Evolutionary conservation across 805 yeast genomes (phyloP), one percentile per base, ranked within the genome.

Genomic region (Pichia kluyveri): DNA sequence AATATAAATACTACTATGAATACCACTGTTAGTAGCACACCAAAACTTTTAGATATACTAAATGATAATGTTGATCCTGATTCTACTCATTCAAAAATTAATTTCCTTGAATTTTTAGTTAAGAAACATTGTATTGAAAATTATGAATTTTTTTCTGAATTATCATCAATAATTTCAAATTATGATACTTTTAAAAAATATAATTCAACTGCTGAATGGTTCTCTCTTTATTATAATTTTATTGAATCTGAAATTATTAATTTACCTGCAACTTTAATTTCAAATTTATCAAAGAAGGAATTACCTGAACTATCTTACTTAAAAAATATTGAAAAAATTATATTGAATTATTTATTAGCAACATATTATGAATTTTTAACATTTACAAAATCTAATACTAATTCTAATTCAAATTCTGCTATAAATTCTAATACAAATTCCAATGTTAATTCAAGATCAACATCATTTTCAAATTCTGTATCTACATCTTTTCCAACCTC

Each of bases 101-200:
- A 60, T 30, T 67, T 67, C 47, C 51, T 56, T 14, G 54, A 57
- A 42, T 66, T 58, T 44, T 53, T 67, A 30, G 48, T 57, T 2
- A 55, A 58, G 31, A 59, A 62, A 41, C 69, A 65, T 48, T 66
- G 70, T 50, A 38, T 60, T 4, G 70, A 67, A 49, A 67, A 66
- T 44, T 56, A 66, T 19, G 69, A 67, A 40, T 65, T 66, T 48
- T 64, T 56, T 42, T 40, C 57, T 26, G 63, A 62, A 28, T 48
- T 65, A 17, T 50, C 51, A 7, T 45, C 44, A 31, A 54, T 66
- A 30, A 49, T 57, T 4, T 37, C 47, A 2, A 48, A 47, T 23
- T 50, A 51, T 8, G 56, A 53, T 18, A 9, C 39, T 9, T 42
- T 37, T 10, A 18, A 23, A 23, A 36, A 23, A 3, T 32, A 40